These are phyloP conservation scores for Prunus armeniaca DNA, from an alignment of 306 rosid genomes.

Conservation along the genomic window DNA sequence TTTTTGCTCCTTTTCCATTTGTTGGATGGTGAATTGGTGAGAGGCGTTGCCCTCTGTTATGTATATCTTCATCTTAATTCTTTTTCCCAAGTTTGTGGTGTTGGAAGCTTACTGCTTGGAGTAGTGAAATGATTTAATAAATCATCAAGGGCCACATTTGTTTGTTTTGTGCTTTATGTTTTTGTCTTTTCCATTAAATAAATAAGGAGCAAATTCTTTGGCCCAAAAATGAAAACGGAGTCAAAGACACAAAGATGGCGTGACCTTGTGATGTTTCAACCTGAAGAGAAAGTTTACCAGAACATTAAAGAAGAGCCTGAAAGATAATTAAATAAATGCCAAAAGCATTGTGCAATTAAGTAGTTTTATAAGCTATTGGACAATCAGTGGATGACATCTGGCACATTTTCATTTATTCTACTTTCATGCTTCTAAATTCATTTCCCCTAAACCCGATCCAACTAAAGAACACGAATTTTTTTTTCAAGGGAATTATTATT, in stretches of 20 bases:
- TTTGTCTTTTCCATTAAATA: background rate
- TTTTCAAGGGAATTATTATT: background rate
- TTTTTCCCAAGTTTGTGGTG: slow-evolving; percentile 28
- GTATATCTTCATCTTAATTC: slow-evolving; percentile 46
- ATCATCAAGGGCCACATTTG: background rate
- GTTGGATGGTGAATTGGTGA: slow-evolving; percentile 29
- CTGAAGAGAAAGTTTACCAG: background rate
- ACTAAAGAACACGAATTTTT: background rate
- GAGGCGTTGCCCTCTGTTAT: slow-evolving; percentile 30
- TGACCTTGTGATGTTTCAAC: too few relatives aligned
- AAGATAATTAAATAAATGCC: background rate
- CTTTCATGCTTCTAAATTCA: background rate
- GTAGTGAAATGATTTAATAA: slow-evolving; percentile 19
- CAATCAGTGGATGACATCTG: background rate
- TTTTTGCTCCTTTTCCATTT: slow-evolving; percentile 31
- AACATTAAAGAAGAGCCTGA: background rate
- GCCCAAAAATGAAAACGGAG: background rate
- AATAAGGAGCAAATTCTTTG: background rate
- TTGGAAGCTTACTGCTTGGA: slow-evolving; percentile 33
- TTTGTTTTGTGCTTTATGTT: background rate
- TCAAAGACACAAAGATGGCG: too few relatives aligned
- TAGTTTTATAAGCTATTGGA: background rate
- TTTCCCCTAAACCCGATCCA: background rate
- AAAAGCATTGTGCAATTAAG: too few relatives aligned
- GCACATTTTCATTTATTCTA: background rate